phyloP scores from a whole-genome alignment of 78 protist genomes.

The Dictyostelium discoideum region DNA sequence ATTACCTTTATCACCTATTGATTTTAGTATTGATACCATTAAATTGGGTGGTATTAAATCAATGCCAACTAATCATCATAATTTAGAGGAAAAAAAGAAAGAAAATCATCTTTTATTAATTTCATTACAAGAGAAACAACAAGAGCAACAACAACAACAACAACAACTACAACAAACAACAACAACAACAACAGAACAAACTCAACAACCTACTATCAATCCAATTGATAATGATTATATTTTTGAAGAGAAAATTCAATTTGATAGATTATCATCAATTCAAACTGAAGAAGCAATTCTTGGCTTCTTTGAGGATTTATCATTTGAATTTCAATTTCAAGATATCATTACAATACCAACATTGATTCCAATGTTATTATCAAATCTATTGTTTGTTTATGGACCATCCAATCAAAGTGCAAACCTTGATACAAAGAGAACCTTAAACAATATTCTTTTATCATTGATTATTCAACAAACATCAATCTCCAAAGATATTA shows the following conservation, averaged over 20 bases:
- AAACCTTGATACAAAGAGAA: not conserved
- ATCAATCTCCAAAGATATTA: not conserved
- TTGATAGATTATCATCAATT: not conserved
- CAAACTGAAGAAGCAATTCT: conserved; percentile 41
- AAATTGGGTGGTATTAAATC: not conserved
- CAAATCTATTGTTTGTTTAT: conserved; percentile 8
- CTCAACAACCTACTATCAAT: not conserved
- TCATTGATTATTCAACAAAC: conserved; percentile 40
- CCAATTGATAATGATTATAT: not conserved
- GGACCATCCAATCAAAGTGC: conserved; percentile 6
- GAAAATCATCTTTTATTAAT: not conserved
- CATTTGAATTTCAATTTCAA: conserved; percentile 58
- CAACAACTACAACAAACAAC: not conserved
- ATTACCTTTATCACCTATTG: conserved; percentile 29
- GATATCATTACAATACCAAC: conserved; percentile 21
- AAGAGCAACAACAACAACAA: not conserved
- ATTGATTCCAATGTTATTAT: conserved; percentile 26
- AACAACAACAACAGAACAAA: not conserved
- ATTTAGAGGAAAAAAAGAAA: not conserved
- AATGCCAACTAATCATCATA: not conserved
- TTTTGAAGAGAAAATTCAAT: not conserved
- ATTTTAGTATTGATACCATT: not conserved
- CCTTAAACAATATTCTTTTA: conserved; percentile 19
- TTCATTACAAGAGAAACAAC: not conserved
- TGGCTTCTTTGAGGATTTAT: conserved; percentile 41